Evolutionary conservation across 164 flowering plant genomes (phyloP).

Genomic region (Brasenia schreberi): DNA sequence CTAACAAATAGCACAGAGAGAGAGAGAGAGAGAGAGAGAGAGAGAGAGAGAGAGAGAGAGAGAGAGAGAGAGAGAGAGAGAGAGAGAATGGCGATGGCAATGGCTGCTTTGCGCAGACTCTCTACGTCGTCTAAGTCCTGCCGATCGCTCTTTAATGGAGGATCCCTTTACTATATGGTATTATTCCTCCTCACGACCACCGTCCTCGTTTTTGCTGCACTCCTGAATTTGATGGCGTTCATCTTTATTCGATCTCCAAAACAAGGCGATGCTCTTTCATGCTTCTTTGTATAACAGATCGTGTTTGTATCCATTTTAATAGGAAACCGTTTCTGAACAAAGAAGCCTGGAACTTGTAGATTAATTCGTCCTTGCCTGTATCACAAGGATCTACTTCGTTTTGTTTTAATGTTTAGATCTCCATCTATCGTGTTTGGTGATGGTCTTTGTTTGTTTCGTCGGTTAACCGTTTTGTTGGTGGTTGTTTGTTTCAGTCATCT

Average conservation of each 20-base stretch:
- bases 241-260: background rate
- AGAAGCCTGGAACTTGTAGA: background rate
- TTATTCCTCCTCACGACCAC: background rate
- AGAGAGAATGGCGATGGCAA: conserved; percentile 75
- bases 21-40: background rate
- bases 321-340: background rate
- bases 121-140: conserved; percentile 58
- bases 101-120: conserved; percentile 81
- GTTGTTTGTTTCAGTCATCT: conserved; percentile 40
- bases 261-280: background rate
- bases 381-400: background rate
- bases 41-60: background rate
- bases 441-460: background rate
- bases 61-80: conserved; percentile 5
- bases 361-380: background rate
- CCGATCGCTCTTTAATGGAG: conserved; percentile 47
- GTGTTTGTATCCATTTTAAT: background rate
- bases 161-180: conserved; percentile 56
- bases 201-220: background rate
- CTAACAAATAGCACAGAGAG: background rate
- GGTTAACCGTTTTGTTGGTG: background rate
- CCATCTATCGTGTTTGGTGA: background rate
- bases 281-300: background rate
- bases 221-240: background rate
- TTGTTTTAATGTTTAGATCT: background rate